phyloP scores from a whole-genome alignment of 2,329 filamentous ascomycete species.

The Epichloe sp. region DNA sequence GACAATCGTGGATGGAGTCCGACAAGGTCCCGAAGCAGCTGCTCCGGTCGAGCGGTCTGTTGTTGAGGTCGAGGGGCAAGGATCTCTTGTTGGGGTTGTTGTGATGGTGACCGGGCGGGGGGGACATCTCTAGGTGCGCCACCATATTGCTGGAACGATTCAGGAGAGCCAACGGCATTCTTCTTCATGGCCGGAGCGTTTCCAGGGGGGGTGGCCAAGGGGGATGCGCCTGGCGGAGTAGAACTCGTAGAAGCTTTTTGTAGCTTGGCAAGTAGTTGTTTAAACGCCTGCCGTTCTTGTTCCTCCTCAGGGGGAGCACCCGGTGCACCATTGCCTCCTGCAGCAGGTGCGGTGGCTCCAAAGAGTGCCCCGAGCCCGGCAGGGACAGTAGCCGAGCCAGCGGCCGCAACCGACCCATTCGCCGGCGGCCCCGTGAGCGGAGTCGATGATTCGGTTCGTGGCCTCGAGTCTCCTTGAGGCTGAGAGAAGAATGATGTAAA shows the following conservation, averaged over 20 bases:
- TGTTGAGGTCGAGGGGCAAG: constrained; percentile 36
- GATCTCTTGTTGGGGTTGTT: constrained; percentile 35
- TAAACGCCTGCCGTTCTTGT: constrained; percentile 78
- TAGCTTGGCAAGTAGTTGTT: constrained; percentile 69
- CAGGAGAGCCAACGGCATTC: constrained; percentile 33
- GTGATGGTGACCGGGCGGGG: constrained; percentile 26
- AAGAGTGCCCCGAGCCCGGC: constrained; percentile 4
- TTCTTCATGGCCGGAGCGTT: constrained; percentile 15
- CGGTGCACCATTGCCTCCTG: background rate
- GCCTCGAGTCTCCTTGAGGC: constrained; percentile 36
- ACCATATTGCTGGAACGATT: constrained; percentile 33
- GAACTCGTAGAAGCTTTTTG: constrained; percentile 41
- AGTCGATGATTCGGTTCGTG: constrained; percentile 35
- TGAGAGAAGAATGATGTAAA: constrained; percentile 68
- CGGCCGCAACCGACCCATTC: constrained; percentile 5
- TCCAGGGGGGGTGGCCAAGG: constrained; percentile 28
- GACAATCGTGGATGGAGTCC: constrained; percentile 43
- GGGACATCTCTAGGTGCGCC: constrained; percentile 32
- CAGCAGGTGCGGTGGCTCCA: background rate
- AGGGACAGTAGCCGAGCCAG: constrained; percentile 3
- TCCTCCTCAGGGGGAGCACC: constrained; percentile 44
- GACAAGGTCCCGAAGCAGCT: constrained; percentile 48
- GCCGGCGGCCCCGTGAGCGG: constrained; percentile 23
- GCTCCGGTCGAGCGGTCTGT: constrained; percentile 41
- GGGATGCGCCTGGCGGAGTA: constrained; percentile 30